Conservation (phyloP, 805 yeast genomes). For the Hanseniaspora clermontiae region DNA sequence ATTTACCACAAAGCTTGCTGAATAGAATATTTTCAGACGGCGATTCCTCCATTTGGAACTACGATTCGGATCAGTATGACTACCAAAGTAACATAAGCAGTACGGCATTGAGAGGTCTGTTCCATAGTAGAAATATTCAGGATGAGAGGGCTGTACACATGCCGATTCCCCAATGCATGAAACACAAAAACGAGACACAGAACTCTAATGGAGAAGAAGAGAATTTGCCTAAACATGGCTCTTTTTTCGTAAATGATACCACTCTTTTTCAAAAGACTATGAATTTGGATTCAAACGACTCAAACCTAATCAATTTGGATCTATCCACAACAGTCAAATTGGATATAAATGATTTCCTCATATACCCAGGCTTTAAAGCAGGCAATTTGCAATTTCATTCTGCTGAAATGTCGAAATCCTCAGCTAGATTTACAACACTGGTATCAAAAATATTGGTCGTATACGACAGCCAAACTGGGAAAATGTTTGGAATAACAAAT, state of each 20-base stretch:
- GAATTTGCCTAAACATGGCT: background rate
- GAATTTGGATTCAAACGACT: background rate
- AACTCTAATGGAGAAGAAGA: background rate
- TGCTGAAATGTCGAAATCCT: background rate
- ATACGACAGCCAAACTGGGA: background rate
- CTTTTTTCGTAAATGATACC: constrained; percentile 3
- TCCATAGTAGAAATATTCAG: background rate
- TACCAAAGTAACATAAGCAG: background rate
- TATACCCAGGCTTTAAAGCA: background rate
- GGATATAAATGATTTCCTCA: background rate
- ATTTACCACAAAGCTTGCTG: background rate
- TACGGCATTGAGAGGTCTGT: constrained; percentile 6
- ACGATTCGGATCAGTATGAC: background rate
- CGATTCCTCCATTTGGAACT: background rate
- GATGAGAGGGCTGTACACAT: background rate
- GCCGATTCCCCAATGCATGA: background rate
- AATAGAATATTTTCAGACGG: background rate
- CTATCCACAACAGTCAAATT: background rate
- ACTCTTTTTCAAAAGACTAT: background rate
- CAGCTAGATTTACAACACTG: background rate
- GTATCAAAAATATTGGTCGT: background rate
- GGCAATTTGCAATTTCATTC: background rate
- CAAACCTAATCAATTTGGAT: background rate
- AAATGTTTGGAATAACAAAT: constrained; percentile 9
- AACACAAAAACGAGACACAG: background rate